Percentiles rank a stretch among this genome's conserved stretches.
These are phyloP conservation scores for Marasmius oreades DNA, from an alignment of 1,284 basidiomycete genomes.

Conservation along the genomic window DNA sequence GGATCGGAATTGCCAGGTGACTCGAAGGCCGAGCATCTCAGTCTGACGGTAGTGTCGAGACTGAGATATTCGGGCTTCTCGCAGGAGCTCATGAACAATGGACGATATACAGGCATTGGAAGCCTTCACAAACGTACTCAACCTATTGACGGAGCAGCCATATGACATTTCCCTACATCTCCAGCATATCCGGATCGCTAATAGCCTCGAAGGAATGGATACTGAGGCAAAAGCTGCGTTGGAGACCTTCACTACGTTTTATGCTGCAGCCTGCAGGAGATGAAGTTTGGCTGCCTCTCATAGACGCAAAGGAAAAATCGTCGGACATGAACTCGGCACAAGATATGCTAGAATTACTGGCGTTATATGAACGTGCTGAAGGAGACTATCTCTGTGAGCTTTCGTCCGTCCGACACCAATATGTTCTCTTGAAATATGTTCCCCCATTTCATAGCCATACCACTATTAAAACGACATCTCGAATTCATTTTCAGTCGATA, in stretches of 20 bases:
- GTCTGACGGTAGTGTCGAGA: no score
- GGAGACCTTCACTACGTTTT: slow-evolving; percentile 61
- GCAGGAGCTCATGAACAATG: slow-evolving; percentile 22
- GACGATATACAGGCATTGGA: slow-evolving; percentile 47
- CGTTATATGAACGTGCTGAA: slow-evolving; percentile 69
- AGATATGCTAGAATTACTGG: slow-evolving; percentile 54
- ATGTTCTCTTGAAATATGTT: slow-evolving; percentile 8
- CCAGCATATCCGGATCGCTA: slow-evolving; percentile 59
- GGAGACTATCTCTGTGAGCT: slow-evolving; percentile 78
- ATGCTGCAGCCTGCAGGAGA: slow-evolving; percentile 66
- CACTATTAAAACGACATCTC: slow-evolving; percentile 66
- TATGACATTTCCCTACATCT: slow-evolving; percentile 60
- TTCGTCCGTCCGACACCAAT: neutral
- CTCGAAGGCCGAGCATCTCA: no score
- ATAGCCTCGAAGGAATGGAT: slow-evolving; percentile 50
- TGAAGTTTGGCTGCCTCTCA: slow-evolving; percentile 62
- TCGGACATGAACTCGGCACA: slow-evolving; percentile 46
- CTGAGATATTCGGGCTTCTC: neutral
- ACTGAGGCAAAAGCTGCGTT: slow-evolving; percentile 56
- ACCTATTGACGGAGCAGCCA: slow-evolving; percentile 52
- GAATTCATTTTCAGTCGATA: slow-evolving; percentile 62
- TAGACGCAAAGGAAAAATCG: slow-evolving; percentile 48
- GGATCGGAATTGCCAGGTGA: no score
- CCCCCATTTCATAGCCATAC: slow-evolving; percentile 51
- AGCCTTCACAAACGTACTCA: slow-evolving; percentile 56